Evolutionary conservation across 306 rosid genomes (phyloP).

Genomic region (Macrotyloma uniflorum): DNA sequence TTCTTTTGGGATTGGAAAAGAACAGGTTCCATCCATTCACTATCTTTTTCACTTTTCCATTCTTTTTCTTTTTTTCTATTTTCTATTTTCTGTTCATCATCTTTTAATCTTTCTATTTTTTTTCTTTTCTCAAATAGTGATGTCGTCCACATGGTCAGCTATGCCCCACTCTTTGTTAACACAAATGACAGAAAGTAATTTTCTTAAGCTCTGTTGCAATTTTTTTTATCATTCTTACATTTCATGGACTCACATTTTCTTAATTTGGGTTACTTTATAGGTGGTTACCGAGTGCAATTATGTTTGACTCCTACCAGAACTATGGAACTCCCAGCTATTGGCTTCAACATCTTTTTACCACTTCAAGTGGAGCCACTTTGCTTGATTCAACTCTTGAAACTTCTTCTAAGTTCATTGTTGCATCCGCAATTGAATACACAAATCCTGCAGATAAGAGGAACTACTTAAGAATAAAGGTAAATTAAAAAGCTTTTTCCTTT

Average conservation of each 20-base stretch:
- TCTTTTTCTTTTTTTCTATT: too few relatives aligned
- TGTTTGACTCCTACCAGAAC: slow-evolving; percentile 55
- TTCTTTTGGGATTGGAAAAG: slow-evolving; percentile 78
- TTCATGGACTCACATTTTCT: too few relatives aligned
- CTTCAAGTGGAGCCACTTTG: slow-evolving; percentile 74
- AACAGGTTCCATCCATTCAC: slow-evolving; percentile 73
- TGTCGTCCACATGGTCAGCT: slow-evolving; percentile 69
- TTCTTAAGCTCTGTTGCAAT: too few relatives aligned
- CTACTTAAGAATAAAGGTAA: slow-evolving; percentile 64
- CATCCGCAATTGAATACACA: slow-evolving; percentile 62
- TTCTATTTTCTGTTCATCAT: background rate
- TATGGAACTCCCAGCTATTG: slow-evolving; percentile 90
- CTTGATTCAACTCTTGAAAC: slow-evolving; percentile 53
- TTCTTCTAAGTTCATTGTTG: slow-evolving; percentile 42
- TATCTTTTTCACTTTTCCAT: too few relatives aligned
- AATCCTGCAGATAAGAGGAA: slow-evolving; percentile 33
- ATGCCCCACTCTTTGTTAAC: slow-evolving; percentile 80
- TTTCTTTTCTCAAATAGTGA: slow-evolving; percentile 48
- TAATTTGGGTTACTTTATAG: slow-evolving; percentile 20
- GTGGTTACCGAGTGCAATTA: slow-evolving; percentile 82
- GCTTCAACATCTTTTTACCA: slow-evolving; percentile 55
- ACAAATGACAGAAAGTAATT: slow-evolving; percentile 56
- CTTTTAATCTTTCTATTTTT: too few relatives aligned
- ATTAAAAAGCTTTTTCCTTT: too few relatives aligned
- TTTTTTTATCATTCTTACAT: too few relatives aligned